Percentiles rank a stretch among this genome's conserved stretches.
phyloP scores from a whole-genome alignment of 2,329 filamentous ascomycete species.

The Blumeriella jaapii region DNA sequence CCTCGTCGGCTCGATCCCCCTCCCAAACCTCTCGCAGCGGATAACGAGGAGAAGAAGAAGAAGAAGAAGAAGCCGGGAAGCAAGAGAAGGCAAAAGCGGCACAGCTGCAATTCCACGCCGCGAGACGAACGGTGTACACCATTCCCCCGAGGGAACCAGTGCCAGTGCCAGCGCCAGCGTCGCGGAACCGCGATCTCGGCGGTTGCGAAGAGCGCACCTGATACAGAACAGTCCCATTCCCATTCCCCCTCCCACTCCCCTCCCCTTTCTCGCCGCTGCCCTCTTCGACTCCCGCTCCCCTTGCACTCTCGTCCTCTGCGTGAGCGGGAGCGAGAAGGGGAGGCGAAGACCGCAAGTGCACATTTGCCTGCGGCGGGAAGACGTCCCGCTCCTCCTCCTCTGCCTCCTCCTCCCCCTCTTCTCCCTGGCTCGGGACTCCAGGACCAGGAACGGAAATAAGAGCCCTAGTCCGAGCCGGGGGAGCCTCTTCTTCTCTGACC shows the following conservation, averaged over 20 bases:
- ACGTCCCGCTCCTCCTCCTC: background rate
- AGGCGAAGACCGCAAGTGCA: slow-evolving; percentile 6
- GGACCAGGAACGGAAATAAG: no score
- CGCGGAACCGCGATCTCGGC: slow-evolving; percentile 26
- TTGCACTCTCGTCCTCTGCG: no score
- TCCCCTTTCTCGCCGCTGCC: background rate
- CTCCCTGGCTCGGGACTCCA: no score
- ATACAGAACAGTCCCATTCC: slow-evolving; percentile 9
- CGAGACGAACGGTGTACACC: slow-evolving; percentile 60
- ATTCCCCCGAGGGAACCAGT: background rate
- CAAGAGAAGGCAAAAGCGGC: slow-evolving; percentile 68
- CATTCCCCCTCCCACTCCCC: background rate
- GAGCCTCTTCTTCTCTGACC: slow-evolving; percentile 28
- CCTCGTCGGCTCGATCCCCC: no score
- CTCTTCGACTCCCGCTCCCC: no score
- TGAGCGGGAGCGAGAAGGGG: no score
- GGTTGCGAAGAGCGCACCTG: slow-evolving; percentile 24
- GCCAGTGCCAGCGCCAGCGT: slow-evolving; percentile 15
- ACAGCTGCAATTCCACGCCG: slow-evolving; percentile 82
- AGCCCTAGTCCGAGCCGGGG: no score
- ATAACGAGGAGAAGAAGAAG: no score
- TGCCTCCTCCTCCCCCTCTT: no score
- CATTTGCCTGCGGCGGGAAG: slow-evolving; percentile 11
- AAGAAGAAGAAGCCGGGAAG: slow-evolving; percentile 35
- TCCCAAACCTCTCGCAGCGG: no score